phyloP scores from a whole-genome alignment of 148 eudicot genomes.

The Limonium bicolor region DNA sequence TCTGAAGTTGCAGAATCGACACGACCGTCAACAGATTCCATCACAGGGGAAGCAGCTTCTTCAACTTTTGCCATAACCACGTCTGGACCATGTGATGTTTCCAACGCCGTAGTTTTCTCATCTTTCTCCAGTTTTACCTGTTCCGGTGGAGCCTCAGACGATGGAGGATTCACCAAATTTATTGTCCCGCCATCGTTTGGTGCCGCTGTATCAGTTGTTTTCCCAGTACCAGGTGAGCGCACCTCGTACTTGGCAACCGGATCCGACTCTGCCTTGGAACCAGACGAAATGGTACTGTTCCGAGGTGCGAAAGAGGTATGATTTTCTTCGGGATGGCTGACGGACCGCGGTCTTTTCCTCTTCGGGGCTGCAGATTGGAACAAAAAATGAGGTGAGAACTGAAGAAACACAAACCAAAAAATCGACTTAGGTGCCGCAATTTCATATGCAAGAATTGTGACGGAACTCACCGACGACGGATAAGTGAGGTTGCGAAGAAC shows the following conservation, averaged over 20 bases:
- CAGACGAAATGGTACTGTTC: constrained; percentile 19
- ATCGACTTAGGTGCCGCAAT: too few species aligned
- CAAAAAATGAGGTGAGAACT: too few species aligned
- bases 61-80: constrained; percentile 29
- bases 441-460: too few species aligned
- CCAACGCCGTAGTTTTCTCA: constrained; percentile 11
- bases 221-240: constrained; percentile 18
- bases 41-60: constrained; percentile 25
- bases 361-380: constrained; percentile 45
- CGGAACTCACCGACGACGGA: constrained; percentile 43
- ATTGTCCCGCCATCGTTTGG: constrained; percentile 16
- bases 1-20: constrained; percentile 27
- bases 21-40: constrained; percentile 32
- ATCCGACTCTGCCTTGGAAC: constrained; percentile 23
- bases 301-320: constrained; percentile 12
- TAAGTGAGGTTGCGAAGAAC: constrained; percentile 18
- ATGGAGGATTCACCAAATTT: constrained; percentile 12
- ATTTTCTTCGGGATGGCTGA: constrained; percentile 26
- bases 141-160: constrained; percentile 5
- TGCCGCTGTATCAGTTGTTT: constrained; percentile 14
- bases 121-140: not conserved
- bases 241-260: constrained; percentile 19
- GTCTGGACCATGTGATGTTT: constrained; percentile 16
- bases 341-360: constrained; percentile 62
- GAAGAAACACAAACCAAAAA: constrained; percentile 1